Evolutionary conservation across 2,329 filamentous ascomycete species (phyloP), one percentile per base, ranked within the genome.

Genomic region (Curvularia eragrostidis): DNA sequence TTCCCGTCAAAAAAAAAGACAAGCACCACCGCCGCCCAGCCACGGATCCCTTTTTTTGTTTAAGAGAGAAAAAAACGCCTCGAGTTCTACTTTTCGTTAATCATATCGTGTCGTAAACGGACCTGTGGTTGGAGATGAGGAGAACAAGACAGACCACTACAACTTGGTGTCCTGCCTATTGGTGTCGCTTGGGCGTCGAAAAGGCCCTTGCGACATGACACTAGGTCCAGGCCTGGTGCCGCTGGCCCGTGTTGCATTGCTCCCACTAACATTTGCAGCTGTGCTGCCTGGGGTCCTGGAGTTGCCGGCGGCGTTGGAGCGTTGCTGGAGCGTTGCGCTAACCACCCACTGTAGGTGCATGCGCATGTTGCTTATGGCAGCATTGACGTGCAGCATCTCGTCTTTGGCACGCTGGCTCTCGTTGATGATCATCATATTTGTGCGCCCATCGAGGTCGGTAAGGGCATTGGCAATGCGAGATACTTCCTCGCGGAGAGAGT

Each of bases 271-370:
- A 52, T 56, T 66, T 12, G 67, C 64, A 15, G 49, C 66, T 39
- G 67, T 65, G 50, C 60, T 67, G 46, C 67, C 66, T 30, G 65
- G 60, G 38, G 68, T 63, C 56, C 71, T 65, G 8, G 71, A 68
- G 47, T 59, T 68, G 39, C 66, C 65, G 41, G 69, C 58, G 42
- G 70, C 64, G 42, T 59, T 71, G 15, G 66, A 67, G 30, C 72
- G 72, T 47, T 75, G 71, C 56, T 85, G 83, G 58, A 87, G 72
- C 18, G 84, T 81, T 1, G 83, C 80, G 58, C 84, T 85, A 67
- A 86, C 83, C 12, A 88, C 79, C 86, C 86, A 88, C 51, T 87
- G 85, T 21, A 88, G 78, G 65, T 88, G 86, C 77, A 87, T 82
- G 52, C 84, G 81, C 60, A 87, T 80, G 15, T 80, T 82, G 63